Base-by-base conservation (phyloP, 331 rosid species). In the Telfairia occidentalis region DNA sequence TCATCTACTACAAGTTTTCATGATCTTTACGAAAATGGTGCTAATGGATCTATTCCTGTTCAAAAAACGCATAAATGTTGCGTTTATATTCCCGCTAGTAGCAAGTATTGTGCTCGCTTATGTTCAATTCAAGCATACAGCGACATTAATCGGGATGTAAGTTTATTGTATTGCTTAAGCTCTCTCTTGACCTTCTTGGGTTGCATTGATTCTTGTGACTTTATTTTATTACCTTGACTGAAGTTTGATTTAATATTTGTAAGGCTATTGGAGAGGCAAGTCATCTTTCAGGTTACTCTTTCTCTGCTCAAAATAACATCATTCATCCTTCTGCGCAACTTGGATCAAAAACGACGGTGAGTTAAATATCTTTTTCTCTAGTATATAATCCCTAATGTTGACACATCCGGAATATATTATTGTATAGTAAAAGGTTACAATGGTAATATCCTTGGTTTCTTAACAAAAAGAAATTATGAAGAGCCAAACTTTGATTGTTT, bases 81-180 rank as follows among this genome's bases (percentile, higher is more conserved):
- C 67, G 97, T 92, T 82, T 95, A 88, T 84, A 87, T 95, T 73
- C 96, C 97, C 55, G 78, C 81, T 78, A 87, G 84, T 79, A 86
- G 81, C 88, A 92, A 85, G 73, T 92, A 95, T 79, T 95, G 97
- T 82, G 80, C 87, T 66, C 91, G 97, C 82, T 82, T 95, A 80
- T 90, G 85, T 85, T 95, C 99, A 69, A 85, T 90, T 80, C 99
- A 92, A 82, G 92, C 97, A 66, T 95, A 86, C 84, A 80, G 79
- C 32, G 97, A 95, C 88, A 89, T 95, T 66, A 95, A 95, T 79
- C 93, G 96, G 78, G 97, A 95, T 64, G 99, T 95, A 82, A 92
- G 99, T 85, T 76, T 67, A 76, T 78, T 46, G 45, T 46, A 19
- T 29, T 61, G 26, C 30, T 46, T 48, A 1, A 58, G 34, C 29